A percentile compares a stretch with the other conserved stretches of the same genome.
These are phyloP conservation scores for Kluyveromyces siamensis DNA, from an alignment of 805 yeast species.

Conservation along the genomic window DNA sequence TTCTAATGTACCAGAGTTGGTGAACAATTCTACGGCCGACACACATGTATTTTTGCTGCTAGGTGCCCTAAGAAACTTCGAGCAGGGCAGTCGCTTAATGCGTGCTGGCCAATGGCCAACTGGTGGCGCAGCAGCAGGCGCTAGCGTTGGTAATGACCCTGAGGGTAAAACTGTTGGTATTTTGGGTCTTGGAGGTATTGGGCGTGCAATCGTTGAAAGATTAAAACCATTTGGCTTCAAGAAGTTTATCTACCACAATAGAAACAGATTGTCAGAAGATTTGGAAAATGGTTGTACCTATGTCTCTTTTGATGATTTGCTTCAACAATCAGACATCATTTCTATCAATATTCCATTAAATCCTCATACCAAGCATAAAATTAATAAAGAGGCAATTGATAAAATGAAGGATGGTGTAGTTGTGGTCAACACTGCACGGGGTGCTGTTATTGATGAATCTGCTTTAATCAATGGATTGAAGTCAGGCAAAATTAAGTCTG, in stretches of 20 bases:
- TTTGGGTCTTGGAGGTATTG: slow-evolving; percentile 86
- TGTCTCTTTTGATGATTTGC: slow-evolving; percentile 60
- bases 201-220: slow-evolving; percentile 67
- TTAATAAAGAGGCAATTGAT: slow-evolving; percentile 48
- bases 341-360: slow-evolving; percentile 75
- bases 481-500: slow-evolving; percentile 55
- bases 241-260: slow-evolving; percentile 64
- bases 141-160: slow-evolving; percentile 66
- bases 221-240: slow-evolving; percentile 69
- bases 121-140: slow-evolving; percentile 45
- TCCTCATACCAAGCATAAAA: slow-evolving; percentile 56
- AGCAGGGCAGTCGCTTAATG: slow-evolving; percentile 45
- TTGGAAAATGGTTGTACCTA: slow-evolving; percentile 64
- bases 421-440: slow-evolving; percentile 77
- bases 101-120: slow-evolving; percentile 55
- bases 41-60: slow-evolving; percentile 55
- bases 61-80: slow-evolving; percentile 62
- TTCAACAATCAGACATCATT: slow-evolving; percentile 56
- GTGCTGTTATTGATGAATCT: slow-evolving; percentile 66
- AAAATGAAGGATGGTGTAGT: slow-evolving; percentile 76
- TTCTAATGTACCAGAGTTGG: slow-evolving; percentile 59
- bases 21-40: slow-evolving; percentile 64
- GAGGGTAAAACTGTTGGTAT: slow-evolving; percentile 70
- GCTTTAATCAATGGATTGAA: slow-evolving; percentile 49
- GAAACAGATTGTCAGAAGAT: slow-evolving; percentile 48